Evolutionary conservation across 1,284 basidiomycete species (phyloP).

Genomic region (Cutaneotrichosporon dermatis): DNA sequence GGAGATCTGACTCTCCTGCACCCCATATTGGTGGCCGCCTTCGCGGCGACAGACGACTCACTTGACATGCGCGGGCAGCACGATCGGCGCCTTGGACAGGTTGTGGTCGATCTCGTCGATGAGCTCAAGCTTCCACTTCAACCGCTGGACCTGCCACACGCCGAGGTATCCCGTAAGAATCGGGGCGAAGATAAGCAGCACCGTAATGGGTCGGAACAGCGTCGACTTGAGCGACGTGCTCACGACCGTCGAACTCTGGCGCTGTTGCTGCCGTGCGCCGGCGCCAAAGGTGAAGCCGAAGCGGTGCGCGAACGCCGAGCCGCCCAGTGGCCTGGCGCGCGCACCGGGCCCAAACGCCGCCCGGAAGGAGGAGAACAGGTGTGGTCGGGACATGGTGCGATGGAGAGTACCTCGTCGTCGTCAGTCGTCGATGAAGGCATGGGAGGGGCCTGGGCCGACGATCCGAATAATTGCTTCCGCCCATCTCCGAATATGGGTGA

Average conservation of each 20-base stretch:
- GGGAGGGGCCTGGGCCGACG: no score
- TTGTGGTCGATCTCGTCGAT: constrained; percentile 95
- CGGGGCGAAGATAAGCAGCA: constrained; percentile 80
- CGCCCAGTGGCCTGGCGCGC: no score
- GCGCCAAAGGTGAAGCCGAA: background rate
- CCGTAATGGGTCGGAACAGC: constrained; percentile 58
- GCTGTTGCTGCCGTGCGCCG: constrained; percentile 1
- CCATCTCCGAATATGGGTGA: background rate
- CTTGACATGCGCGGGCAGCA: constrained; percentile 82
- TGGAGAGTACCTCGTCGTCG: background rate
- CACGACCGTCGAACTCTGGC: constrained; percentile 7
- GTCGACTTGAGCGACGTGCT: constrained; percentile 17
- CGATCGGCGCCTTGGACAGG: constrained; percentile 71
- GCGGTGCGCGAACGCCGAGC: background rate
- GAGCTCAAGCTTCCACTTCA: constrained; percentile 91
- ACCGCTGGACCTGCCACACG: constrained; percentile 82
- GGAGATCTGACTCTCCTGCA: no score
- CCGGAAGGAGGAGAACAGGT: constrained; percentile 13
- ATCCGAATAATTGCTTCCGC: constrained; percentile 9
- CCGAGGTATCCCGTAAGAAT: constrained; percentile 88
- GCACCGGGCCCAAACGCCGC: constrained; percentile 3
- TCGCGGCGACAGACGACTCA: constrained; percentile 49
- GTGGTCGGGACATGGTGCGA: constrained; percentile 18
- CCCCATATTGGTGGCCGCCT: no score
- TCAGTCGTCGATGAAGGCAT: no score